Percentiles rank a stretch among this genome's conserved stretches.
These are phyloP conservation scores for Aspergillus glaucus DNA, from an alignment of 2,329 filamentous ascomycete species.

Conservation along the genomic window DNA sequence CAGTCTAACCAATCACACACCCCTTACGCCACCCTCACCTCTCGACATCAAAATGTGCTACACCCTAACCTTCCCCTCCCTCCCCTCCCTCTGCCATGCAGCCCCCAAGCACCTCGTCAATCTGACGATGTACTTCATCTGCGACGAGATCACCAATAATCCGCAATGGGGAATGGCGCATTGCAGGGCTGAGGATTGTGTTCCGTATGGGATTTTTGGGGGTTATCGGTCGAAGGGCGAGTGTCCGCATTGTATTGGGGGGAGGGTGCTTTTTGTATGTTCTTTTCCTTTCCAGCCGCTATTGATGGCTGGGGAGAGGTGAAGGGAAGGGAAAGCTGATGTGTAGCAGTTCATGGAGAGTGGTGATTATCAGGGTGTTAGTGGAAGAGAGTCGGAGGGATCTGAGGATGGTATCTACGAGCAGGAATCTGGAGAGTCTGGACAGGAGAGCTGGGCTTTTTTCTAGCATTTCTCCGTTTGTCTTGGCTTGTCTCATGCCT, in stretches of 20 bases:
- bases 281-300: too few relatives aligned
- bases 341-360: too few relatives aligned
- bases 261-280: neutral
- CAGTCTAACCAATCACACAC: too few relatives aligned
- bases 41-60: neutral
- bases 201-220: neutral
- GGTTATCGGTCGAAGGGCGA: neutral
- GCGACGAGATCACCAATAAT: neutral
- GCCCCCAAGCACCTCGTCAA: neutral
- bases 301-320: too few relatives aligned
- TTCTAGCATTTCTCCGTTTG: too few relatives aligned
- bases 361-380: too few relatives aligned
- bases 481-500: too few relatives aligned
- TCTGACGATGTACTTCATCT: neutral
- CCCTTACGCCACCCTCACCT: neutral
- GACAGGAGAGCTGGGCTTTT: too few relatives aligned
- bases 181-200: constrained; percentile 1
- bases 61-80: neutral
- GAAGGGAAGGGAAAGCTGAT: too few relatives aligned
- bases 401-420: too few relatives aligned
- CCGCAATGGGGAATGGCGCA: neutral
- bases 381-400: too few relatives aligned
- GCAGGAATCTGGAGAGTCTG: too few relatives aligned
- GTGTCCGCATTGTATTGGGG: neutral
- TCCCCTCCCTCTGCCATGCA: neutral